A percentile compares a stretch with the other conserved stretches of the same genome.
phyloP scores from a whole-genome alignment of 2,329 filamentous ascomycete species.

The Penicillium vulpinum region DNA sequence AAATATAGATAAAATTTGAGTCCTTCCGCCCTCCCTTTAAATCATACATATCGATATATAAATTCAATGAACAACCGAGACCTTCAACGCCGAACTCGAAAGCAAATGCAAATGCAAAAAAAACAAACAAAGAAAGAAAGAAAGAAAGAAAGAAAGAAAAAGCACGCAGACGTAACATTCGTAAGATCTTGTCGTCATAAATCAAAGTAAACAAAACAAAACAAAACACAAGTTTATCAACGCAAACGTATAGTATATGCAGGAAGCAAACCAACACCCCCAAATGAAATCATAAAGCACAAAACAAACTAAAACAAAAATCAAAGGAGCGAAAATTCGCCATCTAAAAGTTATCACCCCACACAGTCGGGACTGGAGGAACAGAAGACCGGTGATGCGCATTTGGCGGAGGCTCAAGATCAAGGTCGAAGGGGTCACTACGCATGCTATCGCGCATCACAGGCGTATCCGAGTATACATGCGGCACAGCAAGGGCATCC shows the following conservation, averaged over 20 bases:
- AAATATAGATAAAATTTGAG: background rate
- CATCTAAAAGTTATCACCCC: constrained; percentile 7
- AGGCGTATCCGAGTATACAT: constrained; percentile 2
- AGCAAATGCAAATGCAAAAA: background rate
- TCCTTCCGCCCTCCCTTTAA: background rate
- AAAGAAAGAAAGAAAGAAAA: background rate
- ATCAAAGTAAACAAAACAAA: background rate
- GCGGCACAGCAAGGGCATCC: background rate
- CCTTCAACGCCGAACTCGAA: background rate
- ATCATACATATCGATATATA: background rate
- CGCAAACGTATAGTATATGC: background rate
- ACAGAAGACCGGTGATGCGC: constrained; percentile 27
- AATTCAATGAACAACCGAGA: background rate
- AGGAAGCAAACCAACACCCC: background rate
- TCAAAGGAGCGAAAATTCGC: background rate
- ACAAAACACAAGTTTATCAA: background rate
- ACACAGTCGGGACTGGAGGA: constrained; percentile 2
- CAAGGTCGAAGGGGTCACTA: constrained; percentile 38
- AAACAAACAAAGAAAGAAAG: background rate
- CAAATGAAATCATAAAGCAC: background rate
- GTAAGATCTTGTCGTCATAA: constrained; percentile 5
- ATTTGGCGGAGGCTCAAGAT: constrained; percentile 34
- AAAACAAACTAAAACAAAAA: background rate
- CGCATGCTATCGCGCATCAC: constrained; percentile 26
- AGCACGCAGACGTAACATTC: background rate